phyloP scores from a whole-genome alignment of 2,329 filamentous ascomycete species.

The Paecilomyces dactylethromorphus region DNA sequence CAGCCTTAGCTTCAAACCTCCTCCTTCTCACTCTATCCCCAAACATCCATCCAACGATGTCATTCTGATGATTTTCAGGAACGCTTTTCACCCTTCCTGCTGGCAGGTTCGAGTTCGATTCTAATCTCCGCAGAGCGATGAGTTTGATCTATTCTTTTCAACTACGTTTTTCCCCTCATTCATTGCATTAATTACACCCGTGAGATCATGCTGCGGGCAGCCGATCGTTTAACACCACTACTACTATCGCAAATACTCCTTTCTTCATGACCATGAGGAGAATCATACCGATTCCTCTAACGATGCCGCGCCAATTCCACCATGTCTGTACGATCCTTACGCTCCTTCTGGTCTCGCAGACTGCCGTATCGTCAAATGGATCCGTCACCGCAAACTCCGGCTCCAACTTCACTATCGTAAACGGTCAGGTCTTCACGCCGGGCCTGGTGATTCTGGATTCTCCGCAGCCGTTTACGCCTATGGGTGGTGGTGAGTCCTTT shows the following conservation, averaged over 20 bases:
- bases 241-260: too few species aligned
- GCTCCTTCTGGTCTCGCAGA: not conserved
- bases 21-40: too few species aligned
- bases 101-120: too few species aligned
- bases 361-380: not conserved
- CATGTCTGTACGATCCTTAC: not conserved
- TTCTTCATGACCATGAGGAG: not conserved
- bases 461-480: not conserved
- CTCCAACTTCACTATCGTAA: not conserved
- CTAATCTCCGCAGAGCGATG: too few species aligned
- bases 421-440: not conserved
- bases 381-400: not conserved
- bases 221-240: not conserved
- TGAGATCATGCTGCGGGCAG: not conserved
- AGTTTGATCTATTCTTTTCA: not conserved
- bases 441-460: not conserved
- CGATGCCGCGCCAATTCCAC: not conserved
- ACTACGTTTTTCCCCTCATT: not conserved
- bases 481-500: not conserved
- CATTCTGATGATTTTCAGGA: too few species aligned
- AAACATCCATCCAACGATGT: too few species aligned
- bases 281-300: not conserved
- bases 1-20: too few species aligned
- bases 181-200: not conserved
- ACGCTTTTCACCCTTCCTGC: too few species aligned